phyloP scores from a whole-genome alignment of 2,329 filamentous ascomycete genomes.

The Lachnellula hyalina region DNA sequence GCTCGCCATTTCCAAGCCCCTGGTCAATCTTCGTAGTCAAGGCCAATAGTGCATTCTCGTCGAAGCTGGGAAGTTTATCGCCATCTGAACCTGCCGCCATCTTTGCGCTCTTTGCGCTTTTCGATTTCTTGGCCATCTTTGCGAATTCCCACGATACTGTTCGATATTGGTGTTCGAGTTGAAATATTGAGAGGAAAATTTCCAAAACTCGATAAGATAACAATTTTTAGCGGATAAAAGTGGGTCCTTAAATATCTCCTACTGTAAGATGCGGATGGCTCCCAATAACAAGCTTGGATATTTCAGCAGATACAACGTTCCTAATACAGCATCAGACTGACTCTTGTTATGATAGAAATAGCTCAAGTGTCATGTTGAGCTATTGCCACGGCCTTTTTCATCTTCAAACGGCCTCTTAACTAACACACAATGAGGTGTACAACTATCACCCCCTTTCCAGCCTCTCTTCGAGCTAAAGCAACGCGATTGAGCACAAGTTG shows the following conservation, averaged over 20 bases:
- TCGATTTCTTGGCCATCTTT: conserved; percentile 3
- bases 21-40: conserved; percentile 54
- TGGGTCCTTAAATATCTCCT: neutral
- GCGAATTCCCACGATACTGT: neutral
- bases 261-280: no score
- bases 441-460: neutral
- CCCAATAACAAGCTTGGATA: no score
- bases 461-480: neutral
- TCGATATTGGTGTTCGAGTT: neutral
- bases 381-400: neutral
- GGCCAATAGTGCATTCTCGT: conserved; percentile 46
- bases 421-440: neutral
- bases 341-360: neutral
- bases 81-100: conserved; percentile 5
- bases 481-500: neutral
- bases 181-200: conserved; percentile 1
- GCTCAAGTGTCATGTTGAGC: no score
- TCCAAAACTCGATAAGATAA: conserved; percentile 8
- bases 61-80: conserved; percentile 37
- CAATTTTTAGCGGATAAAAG: neutral
- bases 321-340: neutral
- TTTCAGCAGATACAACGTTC: no score
- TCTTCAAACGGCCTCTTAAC: neutral
- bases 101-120: conserved; percentile 19
- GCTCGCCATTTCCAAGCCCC: conserved; percentile 39